Conservation (phyloP, 345 rosid species). For the Murraya koenigii region DNA sequence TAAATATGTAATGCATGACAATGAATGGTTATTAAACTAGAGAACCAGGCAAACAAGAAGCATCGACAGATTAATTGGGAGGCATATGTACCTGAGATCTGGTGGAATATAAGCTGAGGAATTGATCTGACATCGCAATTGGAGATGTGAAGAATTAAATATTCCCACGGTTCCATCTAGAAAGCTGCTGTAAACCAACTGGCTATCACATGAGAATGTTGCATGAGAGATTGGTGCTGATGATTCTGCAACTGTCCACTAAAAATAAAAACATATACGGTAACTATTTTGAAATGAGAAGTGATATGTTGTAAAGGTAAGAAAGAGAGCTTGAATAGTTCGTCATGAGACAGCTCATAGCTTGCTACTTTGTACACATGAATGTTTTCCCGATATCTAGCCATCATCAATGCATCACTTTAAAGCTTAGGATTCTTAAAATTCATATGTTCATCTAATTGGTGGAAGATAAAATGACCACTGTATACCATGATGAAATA, state of each 20-base stretch:
- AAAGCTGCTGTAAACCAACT: constrained; percentile 54
- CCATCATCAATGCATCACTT: constrained; percentile 7
- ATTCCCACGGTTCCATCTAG: constrained; percentile 48
- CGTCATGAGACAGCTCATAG: too few species aligned
- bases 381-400: background rate
- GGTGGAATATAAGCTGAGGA: constrained; percentile 50
- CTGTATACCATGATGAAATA: background rate
- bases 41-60: background rate
- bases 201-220: constrained; percentile 61
- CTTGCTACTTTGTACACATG: background rate
- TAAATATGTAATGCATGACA: too few species aligned
- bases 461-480: background rate
- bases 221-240: constrained; percentile 53
- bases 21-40: too few species aligned
- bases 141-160: constrained; percentile 46
- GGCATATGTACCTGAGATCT: constrained; percentile 37
- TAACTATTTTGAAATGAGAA: background rate
- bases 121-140: constrained; percentile 41
- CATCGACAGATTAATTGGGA: background rate
- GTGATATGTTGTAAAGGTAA: background rate
- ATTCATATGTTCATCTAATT: background rate
- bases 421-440: background rate
- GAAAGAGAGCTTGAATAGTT: too few species aligned
- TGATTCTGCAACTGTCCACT: constrained; percentile 52
- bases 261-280: background rate